phyloP scores from a whole-genome alignment of 331 rosid genomes.

The Acacia pycnantha region DNA sequence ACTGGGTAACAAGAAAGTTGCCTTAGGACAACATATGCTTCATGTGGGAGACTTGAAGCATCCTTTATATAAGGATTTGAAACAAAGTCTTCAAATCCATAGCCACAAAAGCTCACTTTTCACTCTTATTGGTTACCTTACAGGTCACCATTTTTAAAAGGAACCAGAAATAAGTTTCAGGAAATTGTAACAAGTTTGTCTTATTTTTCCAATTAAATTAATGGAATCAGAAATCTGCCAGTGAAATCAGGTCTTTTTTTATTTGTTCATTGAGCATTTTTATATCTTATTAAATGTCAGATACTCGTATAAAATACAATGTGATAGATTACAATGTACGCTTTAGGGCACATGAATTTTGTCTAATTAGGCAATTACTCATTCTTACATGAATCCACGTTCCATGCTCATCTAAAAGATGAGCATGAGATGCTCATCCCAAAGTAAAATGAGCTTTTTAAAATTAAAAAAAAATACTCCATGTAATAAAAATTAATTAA shows the following conservation, averaged over 20 bases:
- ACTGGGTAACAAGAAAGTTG: constrained; percentile 69
- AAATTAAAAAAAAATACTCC: too few species aligned
- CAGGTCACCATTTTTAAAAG: constrained; percentile 17
- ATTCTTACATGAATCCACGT: too few species aligned
- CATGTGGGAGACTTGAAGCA: constrained; percentile 85
- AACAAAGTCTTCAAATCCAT: constrained; percentile 35
- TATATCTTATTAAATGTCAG: neutral
- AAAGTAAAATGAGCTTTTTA: too few species aligned
- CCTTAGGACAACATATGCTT: constrained; percentile 72
- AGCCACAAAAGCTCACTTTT: neutral
- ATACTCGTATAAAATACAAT: neutral
- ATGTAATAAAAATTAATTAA: too few species aligned
- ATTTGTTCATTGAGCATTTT: neutral
- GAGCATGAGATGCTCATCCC: too few species aligned
- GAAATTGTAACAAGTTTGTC: constrained; percentile 35
- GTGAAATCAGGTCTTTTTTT: neutral
- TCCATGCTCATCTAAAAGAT: too few species aligned
- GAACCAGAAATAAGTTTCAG: constrained; percentile 32
- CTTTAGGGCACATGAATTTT: too few species aligned
- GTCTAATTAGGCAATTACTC: too few species aligned
- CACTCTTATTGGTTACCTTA: constrained; percentile 30
- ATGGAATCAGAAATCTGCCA: constrained; percentile 18
- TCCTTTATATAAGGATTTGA: constrained; percentile 73
- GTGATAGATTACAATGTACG: too few species aligned
- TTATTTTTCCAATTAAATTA: constrained; percentile 27